Base-by-base conservation (phyloP, 495 filamentous ascomycete species). In the Aspergillus nanangensis region DNA sequence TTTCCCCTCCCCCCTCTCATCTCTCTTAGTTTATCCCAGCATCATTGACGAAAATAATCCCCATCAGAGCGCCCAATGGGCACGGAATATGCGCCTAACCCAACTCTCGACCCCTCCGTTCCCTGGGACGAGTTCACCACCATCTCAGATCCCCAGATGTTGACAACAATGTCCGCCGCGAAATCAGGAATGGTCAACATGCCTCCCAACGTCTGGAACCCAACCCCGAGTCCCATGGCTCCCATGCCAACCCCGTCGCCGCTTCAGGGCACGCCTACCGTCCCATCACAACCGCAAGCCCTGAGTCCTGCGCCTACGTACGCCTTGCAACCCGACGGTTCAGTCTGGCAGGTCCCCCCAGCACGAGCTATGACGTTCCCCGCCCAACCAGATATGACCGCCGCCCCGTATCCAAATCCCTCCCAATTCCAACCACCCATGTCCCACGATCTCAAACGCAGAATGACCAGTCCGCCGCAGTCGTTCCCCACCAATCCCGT, bases 391-490 rank as follows among this genome's bases (percentile, higher is more conserved):
- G 66, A 67, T 9, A 61, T 70, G 57, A 27, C 50, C 27, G 45
- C 36, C 0, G 44, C 50, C 5, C 33, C 61, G 4, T 60, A 57
- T 42, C 44, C 62, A 9, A 66, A 52, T 21, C 59, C 62, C 10
- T 52, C 29, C 14, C 63, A 57, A 40, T 69, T 58, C 18, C 55
- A 59, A 19, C 62, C 48, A 11, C 63, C 63, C n/a, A 61, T 71
- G 37, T 48, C 61, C 3, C 56, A 65, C 1, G 70, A 74, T 44
- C 50, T 67, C 22, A 72, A 72, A 45, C 61, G 66, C 15, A 55
- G 69, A 39, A 67, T 74, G 61, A 71, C 69, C n/a, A 72, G 64
- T 23, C 70, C 70, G 3, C 58, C 63, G 11, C 63, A 71, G 21
- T 34, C 52, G 0, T 50, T 61, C 18, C 52, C 56, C n/a, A 45